Evolutionary conservation across 2,329 filamentous ascomycete genomes (phyloP).

Genomic region (Trichoderma harzianum): DNA sequence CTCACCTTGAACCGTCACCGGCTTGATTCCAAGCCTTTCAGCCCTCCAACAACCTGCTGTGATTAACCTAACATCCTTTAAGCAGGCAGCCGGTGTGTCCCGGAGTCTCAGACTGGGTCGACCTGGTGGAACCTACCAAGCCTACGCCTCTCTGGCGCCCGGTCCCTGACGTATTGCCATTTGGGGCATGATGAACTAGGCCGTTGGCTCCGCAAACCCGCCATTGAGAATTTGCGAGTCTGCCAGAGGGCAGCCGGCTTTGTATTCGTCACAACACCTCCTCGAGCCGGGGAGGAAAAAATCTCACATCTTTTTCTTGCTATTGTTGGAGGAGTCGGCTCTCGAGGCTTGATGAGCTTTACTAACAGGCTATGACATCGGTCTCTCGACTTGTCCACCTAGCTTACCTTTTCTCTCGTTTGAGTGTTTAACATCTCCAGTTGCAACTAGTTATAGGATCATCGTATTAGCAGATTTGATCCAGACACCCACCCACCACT

Average conservation of each 20-base stretch:
- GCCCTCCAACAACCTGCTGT: background rate
- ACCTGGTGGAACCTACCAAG: slow-evolving; percentile 16
- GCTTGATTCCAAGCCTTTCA: background rate
- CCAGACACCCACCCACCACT: background rate
- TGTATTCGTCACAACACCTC: slow-evolving; percentile 1
- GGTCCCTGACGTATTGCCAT: slow-evolving; percentile 14
- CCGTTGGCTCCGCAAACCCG: slow-evolving; percentile 9
- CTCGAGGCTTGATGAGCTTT: background rate
- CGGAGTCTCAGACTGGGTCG: background rate
- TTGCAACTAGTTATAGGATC: background rate
- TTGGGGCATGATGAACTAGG: slow-evolving; percentile 14
- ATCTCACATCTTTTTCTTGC: background rate
- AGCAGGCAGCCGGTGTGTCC: slow-evolving; percentile 1
- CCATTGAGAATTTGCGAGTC: slow-evolving; percentile 13
- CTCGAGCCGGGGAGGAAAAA: background rate
- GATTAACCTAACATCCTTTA: background rate
- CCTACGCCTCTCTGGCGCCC: slow-evolving; percentile 15
- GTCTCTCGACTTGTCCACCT: background rate
- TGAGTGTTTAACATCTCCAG: background rate
- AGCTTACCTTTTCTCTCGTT: background rate
- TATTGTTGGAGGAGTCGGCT: background rate
- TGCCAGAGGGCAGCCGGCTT: background rate
- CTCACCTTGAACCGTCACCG: background rate
- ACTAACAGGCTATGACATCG: background rate
- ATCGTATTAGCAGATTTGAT: background rate